Base-by-base conservation (phyloP, 2,329 filamentous ascomycete genomes). In the Neopestalotiopsis sp. region DNA sequence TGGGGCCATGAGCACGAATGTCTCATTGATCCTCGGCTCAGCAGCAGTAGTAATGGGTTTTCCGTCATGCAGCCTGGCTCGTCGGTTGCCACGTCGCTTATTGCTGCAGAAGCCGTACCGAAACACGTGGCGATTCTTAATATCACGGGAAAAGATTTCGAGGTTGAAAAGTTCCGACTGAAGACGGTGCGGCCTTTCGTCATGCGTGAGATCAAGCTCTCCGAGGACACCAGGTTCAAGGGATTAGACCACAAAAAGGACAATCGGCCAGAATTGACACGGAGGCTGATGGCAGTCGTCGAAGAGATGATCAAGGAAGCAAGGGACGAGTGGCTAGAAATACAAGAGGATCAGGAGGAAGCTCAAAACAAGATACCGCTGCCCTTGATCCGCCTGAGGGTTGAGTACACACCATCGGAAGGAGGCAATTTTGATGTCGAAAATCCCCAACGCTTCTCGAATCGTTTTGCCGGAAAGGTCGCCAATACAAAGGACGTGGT, bases 1-100 rank as follows among this genome's bases (percentile, higher is more conserved):
- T 99, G 96, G 96, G 96, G 96, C 3, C 96, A 99, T 76, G 96
- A 99, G 80, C 96, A 99, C 77, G 95, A 99, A 79, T 99, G 96
- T 77, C 79, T 95, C 7, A 97, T 99, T 72, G 91, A 97, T 59
- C 96, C 96, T 38, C 34, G 34, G 34, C 10, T 38, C 34, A 38
- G 0, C 84, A 85, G 1, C 85, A 90, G 92, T 0, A 94, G 97
- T 76, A 97, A 92, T 62, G 92, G 92, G 0, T 99, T 99, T 74
- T 90, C 96, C 74, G 95, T 99, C 71, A 98, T 99, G 89, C 96
- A 99, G 76, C 96, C 96, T 0, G 96, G 96, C 0, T 99, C 96
- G 0, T 98, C 96, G 0, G 92, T 99, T 0, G 96, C 95, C 0
- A 99, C 96, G 1, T 98, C 96, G 0, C 84, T 99, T 0, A 91